phyloP scores from a whole-genome alignment of 1,139 yeast genomes.

The Hansenula sp. region DNA sequence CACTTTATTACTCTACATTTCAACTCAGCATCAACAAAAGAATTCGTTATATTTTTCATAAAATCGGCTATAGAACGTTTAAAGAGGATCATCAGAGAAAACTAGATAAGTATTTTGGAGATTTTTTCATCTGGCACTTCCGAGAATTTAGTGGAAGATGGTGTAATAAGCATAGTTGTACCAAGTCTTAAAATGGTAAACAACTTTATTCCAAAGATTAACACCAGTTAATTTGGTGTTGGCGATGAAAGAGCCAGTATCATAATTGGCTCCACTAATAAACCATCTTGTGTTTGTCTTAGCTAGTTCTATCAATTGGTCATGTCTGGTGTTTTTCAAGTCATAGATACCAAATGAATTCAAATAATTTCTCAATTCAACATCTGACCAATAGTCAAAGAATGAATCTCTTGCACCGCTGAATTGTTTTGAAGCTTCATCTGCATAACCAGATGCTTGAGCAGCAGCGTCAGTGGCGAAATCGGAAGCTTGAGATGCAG shows the following conservation, averaged over 20 bases:
- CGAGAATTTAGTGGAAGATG: conserved; percentile 2
- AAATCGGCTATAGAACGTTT: no score
- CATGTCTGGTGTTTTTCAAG: conserved; percentile 35
- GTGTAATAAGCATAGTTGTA: conserved; percentile 12
- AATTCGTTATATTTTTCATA: no score
- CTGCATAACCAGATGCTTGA: conserved; percentile 17
- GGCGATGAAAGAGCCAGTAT: conserved; percentile 1
- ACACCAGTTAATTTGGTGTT: conserved; percentile 12
- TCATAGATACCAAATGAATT: conserved; percentile 45
- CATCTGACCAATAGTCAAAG: conserved; percentile 48
- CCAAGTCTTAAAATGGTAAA: conserved; percentile 10
- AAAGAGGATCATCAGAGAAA: no score
- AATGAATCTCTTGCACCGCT: conserved; percentile 28
- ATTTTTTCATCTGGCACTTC: no score
- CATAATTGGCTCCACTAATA: conserved; percentile 22
- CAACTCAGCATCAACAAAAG: no score
- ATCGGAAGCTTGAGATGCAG: conserved; percentile 16
- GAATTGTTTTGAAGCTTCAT: conserved; percentile 11
- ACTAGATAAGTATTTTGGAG: no score
- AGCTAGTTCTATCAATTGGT: conserved; percentile 44
- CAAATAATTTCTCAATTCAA: conserved; percentile 51
- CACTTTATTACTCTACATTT: not conserved
- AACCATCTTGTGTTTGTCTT: conserved; percentile 40
- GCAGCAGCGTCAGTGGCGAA: conserved; percentile 22
- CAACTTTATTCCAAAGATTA: conserved; percentile 7